These are phyloP conservation scores for Stereocaulon alpinum DNA, from an alignment of 495 filamentous ascomycete species.

Conservation along the genomic window DNA sequence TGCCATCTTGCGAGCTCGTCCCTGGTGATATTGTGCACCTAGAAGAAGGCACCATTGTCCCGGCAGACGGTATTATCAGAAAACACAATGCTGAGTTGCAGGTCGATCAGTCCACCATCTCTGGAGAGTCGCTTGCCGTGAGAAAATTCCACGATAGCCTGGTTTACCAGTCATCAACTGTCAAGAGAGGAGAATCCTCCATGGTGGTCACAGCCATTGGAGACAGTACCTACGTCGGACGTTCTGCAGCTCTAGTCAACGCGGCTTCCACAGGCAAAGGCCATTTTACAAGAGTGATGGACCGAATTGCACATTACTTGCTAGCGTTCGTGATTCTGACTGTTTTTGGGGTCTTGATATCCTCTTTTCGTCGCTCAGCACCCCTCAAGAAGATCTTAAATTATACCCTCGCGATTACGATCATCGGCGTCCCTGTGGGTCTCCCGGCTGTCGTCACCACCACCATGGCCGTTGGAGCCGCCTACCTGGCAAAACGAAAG, in stretches of 20 bases:
- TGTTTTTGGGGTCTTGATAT: conserved; percentile 72
- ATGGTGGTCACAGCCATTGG: conserved; percentile 74
- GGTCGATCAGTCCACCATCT: conserved; percentile 86
- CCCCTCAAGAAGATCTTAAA: conserved; percentile 63
- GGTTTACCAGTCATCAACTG: conserved; percentile 73
- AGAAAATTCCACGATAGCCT: conserved; percentile 72
- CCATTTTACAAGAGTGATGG: conserved; percentile 83
- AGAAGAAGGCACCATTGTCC: conserved; percentile 85
- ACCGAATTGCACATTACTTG: conserved; percentile 65
- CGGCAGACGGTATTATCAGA: conserved; percentile 77
- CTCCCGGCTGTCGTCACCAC: conserved; percentile 66
- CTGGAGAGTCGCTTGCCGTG: conserved; percentile 84
- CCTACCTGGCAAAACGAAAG: conserved; percentile 63
- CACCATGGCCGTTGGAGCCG: conserved; percentile 64
- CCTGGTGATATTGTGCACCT: conserved; percentile 83
- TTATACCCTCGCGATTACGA: conserved; percentile 67
- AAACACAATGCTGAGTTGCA: conserved; percentile 72
- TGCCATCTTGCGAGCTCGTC: conserved; percentile 70
- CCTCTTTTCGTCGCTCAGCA: conserved; percentile 79
- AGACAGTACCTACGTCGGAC: conserved; percentile 82
- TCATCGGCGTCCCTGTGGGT: conserved; percentile 69
- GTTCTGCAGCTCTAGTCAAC: conserved; percentile 75
- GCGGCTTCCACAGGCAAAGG: conserved; percentile 59
- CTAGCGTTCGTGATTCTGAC: conserved; percentile 72
- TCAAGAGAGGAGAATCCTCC: conserved; percentile 82